These are phyloP conservation scores for Xylaria digitata DNA, from an alignment of 2,329 filamentous ascomycete species.

Conservation along the genomic window DNA sequence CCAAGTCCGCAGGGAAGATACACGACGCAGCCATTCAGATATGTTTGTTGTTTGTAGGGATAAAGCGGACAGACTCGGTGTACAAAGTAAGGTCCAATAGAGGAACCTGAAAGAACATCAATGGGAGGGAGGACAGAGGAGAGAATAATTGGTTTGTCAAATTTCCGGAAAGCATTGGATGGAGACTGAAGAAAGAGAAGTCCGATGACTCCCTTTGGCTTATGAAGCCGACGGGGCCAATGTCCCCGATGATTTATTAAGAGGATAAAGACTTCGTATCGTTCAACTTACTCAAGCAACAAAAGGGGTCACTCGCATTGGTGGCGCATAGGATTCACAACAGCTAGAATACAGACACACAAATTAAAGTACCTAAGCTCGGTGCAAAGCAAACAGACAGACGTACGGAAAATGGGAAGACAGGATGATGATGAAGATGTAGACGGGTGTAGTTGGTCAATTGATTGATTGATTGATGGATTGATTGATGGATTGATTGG, in stretches of 20 bases:
- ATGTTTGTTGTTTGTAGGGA: constrained; percentile 7
- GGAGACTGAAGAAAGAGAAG: background rate
- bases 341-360: background rate
- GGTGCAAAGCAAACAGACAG: background rate
- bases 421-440: background rate
- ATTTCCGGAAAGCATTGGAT: background rate
- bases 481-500: background rate
- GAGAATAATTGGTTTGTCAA: constrained; percentile 4
- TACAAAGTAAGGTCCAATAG: background rate
- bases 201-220: background rate
- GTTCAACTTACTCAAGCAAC: constrained; percentile 29
- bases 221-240: background rate
- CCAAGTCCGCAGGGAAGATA: background rate
- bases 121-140: background rate
- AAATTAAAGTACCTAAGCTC: background rate
- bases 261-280: constrained; percentile 9
- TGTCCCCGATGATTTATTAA: constrained; percentile 11
- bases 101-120: constrained; percentile 12
- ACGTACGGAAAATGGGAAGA: constrained; percentile 1
- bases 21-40: background rate
- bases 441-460: background rate
- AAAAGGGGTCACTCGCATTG: constrained; percentile 21
- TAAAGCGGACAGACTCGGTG: constrained; percentile 4
- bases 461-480: background rate
- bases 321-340: constrained; percentile 18